phyloP scores from a whole-genome alignment of 2,329 filamentous ascomycete species.

The Fusarium sulawesiense region DNA sequence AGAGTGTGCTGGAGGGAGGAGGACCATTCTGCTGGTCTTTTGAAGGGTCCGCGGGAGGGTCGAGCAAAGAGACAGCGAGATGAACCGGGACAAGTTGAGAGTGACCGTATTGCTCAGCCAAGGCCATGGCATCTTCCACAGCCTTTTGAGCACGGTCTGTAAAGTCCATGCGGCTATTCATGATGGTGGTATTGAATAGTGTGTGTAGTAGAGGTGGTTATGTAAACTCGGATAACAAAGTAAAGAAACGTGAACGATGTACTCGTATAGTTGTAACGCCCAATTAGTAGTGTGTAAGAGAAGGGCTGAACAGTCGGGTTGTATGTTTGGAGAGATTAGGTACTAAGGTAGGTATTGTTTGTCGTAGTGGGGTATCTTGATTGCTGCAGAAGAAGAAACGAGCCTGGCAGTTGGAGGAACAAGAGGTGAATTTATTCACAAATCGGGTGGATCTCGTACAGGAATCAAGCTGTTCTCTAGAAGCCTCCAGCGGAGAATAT shows the following conservation, averaged over 20 bases:
- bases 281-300: constrained; percentile 18
- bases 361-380: constrained; percentile 38
- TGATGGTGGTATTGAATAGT: constrained; percentile 54
- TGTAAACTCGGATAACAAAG: background rate
- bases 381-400: constrained; percentile 26
- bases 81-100: constrained; percentile 91
- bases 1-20: constrained; percentile 77
- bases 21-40: constrained; percentile 86
- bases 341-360: constrained; percentile 25
- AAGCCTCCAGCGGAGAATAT: constrained; percentile 31
- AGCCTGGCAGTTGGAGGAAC: constrained; percentile 8
- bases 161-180: constrained; percentile 87
- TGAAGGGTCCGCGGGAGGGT: constrained; percentile 78
- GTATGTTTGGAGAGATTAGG: constrained; percentile 39
- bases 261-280: constrained; percentile 22
- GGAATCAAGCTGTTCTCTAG: constrained; percentile 26
- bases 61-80: constrained; percentile 84
- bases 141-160: constrained; percentile 93
- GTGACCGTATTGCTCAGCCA: constrained; percentile 91
- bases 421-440: constrained; percentile 44
- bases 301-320: constrained; percentile 31
- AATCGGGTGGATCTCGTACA: constrained; percentile 40
- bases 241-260: background rate
- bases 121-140: constrained; percentile 85
- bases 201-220: background rate